Evolutionary conservation across 2,329 filamentous ascomycete genomes (phyloP).

Genomic region (Rhinocladiella mackenziei): DNA sequence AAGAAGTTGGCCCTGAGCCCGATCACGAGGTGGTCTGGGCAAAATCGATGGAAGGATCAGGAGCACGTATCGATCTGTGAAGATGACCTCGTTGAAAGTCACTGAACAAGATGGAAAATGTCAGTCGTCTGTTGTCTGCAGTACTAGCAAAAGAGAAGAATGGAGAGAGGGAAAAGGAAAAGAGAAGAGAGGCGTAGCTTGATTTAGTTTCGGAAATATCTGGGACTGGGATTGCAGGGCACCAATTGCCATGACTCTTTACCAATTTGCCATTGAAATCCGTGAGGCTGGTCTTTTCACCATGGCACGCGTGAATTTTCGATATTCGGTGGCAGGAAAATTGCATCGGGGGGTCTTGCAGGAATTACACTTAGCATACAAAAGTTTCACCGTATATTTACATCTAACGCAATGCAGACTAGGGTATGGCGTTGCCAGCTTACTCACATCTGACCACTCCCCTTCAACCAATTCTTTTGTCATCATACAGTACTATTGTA

Average conservation of each 20-base stretch:
- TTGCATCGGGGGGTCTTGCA: no score
- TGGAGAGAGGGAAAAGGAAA: slow-evolving; percentile 33
- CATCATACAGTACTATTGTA: no score
- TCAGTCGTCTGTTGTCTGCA: slow-evolving; percentile 21
- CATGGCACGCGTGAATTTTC: slow-evolving; percentile 12
- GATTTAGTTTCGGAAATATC: slow-evolving; percentile 26
- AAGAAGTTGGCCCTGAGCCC: slow-evolving; percentile 9
- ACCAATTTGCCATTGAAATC: slow-evolving; percentile 25
- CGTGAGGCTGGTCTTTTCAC: slow-evolving; percentile 26
- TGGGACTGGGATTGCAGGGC: slow-evolving; percentile 18
- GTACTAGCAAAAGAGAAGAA: slow-evolving; percentile 14
- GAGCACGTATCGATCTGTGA: background rate
- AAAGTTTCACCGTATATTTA: no score
- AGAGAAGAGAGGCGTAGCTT: slow-evolving; percentile 39
- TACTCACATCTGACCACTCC: no score
- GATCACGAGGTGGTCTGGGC: slow-evolving; percentile 15
- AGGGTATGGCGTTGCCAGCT: no score
- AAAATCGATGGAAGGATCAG: slow-evolving; percentile 1
- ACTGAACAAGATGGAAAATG: slow-evolving; percentile 6
- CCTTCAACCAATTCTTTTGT: no score
- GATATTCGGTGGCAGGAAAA: slow-evolving; percentile 19
- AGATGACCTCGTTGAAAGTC: background rate
- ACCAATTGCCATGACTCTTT: slow-evolving; percentile 21
- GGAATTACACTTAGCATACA: no score
- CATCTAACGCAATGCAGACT: slow-evolving; percentile 9